Base-by-base conservation (phyloP, 2,329 filamentous ascomycete genomes). In the Neurospora crassa region DNA sequence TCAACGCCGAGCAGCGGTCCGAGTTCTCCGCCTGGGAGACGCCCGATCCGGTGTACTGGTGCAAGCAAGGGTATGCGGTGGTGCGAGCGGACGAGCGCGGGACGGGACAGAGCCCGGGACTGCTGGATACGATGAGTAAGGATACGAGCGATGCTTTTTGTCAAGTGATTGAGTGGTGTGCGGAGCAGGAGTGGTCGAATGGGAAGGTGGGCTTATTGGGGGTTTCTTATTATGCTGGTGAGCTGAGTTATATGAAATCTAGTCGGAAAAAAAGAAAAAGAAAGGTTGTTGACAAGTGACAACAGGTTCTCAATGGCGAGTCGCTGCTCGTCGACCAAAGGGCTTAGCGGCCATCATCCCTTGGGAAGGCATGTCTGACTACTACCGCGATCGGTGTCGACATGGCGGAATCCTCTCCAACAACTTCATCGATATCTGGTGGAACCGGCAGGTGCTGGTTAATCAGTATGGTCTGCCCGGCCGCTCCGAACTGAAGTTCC, bases 401-500 rank as follows among this genome's bases (percentile, higher is more conserved):
- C 88, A 90, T 71, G 88, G 88, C 0, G 88, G 88, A 0, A 90
- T 90, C 67, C 77, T 89, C 1, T 87, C 86, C 0, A 85, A 89
- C 74, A 78, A 76, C 0, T 89, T 89, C 75, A 90, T 91, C 75
- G 76, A 80, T 14, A 87, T 90, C 75, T 91, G 89, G 89, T 91
- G 89, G 89, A 84, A 90, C 75, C 83, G 88, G 0, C 89, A 91
- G 76, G 88, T 91, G 7, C 81, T 91, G 8, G 82, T 83, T 0
- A 92, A 92, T 75, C 91, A 93, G 78, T 92, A 92, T 72, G 90
- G 90, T 0, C 82, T 82, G 2, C 73, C 76, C 1, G 78, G 78
- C 0, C 72, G 79, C n/a, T 78, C 77, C 5, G 76, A 74, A 69
- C 74, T 78, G 37, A 77, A 72, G 7, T 80, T 79, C 72, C 76